Base-by-base conservation (phyloP, 108 stramenopile genomes). In the Phaeodactylum tricornutum region DNA sequence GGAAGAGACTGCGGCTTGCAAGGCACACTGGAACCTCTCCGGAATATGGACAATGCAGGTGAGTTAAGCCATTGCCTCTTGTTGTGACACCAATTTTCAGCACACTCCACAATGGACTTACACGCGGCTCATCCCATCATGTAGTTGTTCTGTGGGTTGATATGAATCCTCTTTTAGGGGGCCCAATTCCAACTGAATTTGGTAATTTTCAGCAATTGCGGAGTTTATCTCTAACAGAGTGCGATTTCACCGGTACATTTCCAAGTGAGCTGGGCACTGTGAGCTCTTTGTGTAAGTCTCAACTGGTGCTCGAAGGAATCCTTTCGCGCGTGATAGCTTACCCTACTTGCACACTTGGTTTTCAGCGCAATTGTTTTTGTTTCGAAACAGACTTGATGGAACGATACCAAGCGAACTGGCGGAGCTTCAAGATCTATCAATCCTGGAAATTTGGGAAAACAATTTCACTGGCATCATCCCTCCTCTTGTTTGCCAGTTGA, bases 201-300 rank as follows among this genome's bases (percentile, higher is more conserved):
- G 57, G 52, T 7, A 8, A 42, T 11, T 38, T 31, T 2, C 2
- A 3, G 6, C 41, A 27, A 1, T 45, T 75, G n/a, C 43, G 19
- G 7, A 54, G 51, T 29, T 42, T 67, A 9, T 50, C 41, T 47
- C n/a, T 62, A 23, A 53, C 62, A 30, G 20, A 29, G 2, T 17
- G 17, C 14, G 26, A n/a, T 29, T n/a, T 48, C 5, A 30, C 4
- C 1, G 47, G 47, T 2, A 30, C 47, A 2, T 30, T 48, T 15
- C 47, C 47, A 6, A 30, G 6, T 5, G 30, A 32, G n/a, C 32
- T 27, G 28, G 26, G 24, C 1, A 29, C 26, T 16, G 19, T 48
- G 2, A 48, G 14, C 5, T 32, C 12, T 48, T 14, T 48, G 14
- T n/a, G 22, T 29, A 29, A 31, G 1, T 30, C 32, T 27, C 32